A percentile compares a stretch with the other conserved stretches of the same genome.
phyloP scores from a whole-genome alignment of 108 stramenopile genomes.

The Discostella pseudostelligera region DNA sequence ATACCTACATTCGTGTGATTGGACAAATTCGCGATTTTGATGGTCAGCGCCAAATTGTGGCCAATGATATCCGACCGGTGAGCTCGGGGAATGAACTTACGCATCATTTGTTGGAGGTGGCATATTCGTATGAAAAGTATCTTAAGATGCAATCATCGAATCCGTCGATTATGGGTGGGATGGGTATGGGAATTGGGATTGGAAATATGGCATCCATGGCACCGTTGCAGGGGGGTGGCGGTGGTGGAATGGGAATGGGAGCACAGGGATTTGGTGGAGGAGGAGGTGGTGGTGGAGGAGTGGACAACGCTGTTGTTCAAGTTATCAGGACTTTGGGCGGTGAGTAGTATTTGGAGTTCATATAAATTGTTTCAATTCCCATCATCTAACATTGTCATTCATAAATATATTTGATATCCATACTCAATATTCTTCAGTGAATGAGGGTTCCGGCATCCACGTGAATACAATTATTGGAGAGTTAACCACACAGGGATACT shows the following conservation, averaged over 20 bases:
- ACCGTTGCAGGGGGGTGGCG: slow-evolving; percentile 21
- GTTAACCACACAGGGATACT: slow-evolving; percentile 24
- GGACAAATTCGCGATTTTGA: slow-evolving; percentile 79
- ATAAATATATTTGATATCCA: neutral
- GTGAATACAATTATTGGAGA: slow-evolving; percentile 30
- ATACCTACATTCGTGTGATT: slow-evolving; percentile 68
- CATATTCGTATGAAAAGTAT: slow-evolving; percentile 61
- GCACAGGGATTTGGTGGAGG: slow-evolving; percentile 6
- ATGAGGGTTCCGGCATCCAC: slow-evolving; percentile 42
- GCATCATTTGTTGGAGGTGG: slow-evolving; percentile 81
- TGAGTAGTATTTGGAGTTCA: slow-evolving; percentile 9
- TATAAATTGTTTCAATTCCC: neutral
- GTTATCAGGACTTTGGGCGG: slow-evolving; percentile 23
- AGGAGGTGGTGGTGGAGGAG: slow-evolving; percentile 16
- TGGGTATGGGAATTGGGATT: slow-evolving; percentile 39
- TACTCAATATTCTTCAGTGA: slow-evolving; percentile 6
- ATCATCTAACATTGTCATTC: neutral
- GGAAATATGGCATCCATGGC: slow-evolving; percentile 43
- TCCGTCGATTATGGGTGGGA: slow-evolving; percentile 6
- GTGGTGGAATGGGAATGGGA: slow-evolving; percentile 14
- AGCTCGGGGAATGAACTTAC: slow-evolving; percentile 74
- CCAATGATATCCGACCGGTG: slow-evolving; percentile 62
- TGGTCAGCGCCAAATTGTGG: slow-evolving; percentile 59
- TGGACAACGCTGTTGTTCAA: slow-evolving; percentile 18
- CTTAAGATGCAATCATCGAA: slow-evolving; percentile 18